Percentiles rank a stretch among this genome's conserved stretches.
phyloP scores from a whole-genome alignment of 495 filamentous ascomycete species.

The Acidomyces sp. region DNA sequence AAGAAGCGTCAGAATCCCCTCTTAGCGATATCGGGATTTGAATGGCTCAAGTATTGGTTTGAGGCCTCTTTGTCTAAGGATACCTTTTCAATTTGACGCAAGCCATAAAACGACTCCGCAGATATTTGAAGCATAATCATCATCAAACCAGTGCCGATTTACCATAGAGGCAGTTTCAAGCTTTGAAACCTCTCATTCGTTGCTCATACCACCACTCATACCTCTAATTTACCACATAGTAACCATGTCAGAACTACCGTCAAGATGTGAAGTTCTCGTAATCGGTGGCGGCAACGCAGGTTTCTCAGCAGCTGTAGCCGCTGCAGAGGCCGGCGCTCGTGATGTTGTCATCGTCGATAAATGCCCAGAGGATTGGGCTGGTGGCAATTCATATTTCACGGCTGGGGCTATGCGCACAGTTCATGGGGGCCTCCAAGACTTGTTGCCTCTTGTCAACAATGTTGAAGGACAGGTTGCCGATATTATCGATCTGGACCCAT shows the following conservation, averaged over 20 bases:
- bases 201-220: no score
- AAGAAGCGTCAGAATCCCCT: no score
- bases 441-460: constrained; percentile 38
- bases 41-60: no score
- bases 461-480: constrained; percentile 26
- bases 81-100: no score
- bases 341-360: constrained; percentile 36
- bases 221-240: not conserved
- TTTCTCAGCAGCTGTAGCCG: not conserved
- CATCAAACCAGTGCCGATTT: no score
- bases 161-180: no score
- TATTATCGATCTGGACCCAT: constrained; percentile 35
- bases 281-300: not conserved
- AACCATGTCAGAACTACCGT: not conserved
- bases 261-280: not conserved
- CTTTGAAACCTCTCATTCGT: no score
- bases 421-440: constrained; percentile 35
- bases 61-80: no score
- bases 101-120: no score
- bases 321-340: not conserved
- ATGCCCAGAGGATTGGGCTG: constrained; percentile 38
- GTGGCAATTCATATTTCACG: constrained; percentile 47
- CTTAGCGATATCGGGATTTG: no score
- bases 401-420: constrained; percentile 42
- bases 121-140: no score